phyloP scores from a whole-genome alignment of 192 early-diverging fungal genomes.

The Oehlia diaphana region DNA sequence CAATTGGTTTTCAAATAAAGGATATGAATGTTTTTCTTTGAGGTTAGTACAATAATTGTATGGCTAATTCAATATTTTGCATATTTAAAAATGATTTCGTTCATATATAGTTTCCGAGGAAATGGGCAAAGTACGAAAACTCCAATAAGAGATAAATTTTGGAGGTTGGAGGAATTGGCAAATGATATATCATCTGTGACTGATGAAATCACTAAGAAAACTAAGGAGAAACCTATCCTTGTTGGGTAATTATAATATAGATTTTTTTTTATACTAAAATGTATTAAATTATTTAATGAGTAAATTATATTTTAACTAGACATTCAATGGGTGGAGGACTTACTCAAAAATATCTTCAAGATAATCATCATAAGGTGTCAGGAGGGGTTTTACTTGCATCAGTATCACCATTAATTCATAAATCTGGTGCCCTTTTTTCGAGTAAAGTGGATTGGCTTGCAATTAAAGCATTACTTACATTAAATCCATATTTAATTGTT shows the following conservation, averaged over 20 bases:
- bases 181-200: neutral
- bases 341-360: neutral
- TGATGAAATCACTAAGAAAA: neutral
- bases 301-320: neutral
- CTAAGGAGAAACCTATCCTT: neutral
- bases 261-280: no score
- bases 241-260: neutral
- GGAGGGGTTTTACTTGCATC: neutral
- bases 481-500: neutral
- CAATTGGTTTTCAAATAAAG: neutral
- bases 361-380: neutral
- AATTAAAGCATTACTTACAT: neutral
- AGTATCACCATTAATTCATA: neutral
- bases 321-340: neutral
- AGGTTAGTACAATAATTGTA: no score
- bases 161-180: neutral
- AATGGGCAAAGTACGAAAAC: neutral
- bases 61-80: neutral
- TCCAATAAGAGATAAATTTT: neutral
- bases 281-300: neutral
- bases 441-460: neutral
- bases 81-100: neutral
- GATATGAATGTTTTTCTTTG: neutral
- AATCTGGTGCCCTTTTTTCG: neutral
- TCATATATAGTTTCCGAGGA: neutral